Evolutionary conservation across 164 flowering plant species (phyloP).

Genomic region (Macadamia integrifolia): DNA sequence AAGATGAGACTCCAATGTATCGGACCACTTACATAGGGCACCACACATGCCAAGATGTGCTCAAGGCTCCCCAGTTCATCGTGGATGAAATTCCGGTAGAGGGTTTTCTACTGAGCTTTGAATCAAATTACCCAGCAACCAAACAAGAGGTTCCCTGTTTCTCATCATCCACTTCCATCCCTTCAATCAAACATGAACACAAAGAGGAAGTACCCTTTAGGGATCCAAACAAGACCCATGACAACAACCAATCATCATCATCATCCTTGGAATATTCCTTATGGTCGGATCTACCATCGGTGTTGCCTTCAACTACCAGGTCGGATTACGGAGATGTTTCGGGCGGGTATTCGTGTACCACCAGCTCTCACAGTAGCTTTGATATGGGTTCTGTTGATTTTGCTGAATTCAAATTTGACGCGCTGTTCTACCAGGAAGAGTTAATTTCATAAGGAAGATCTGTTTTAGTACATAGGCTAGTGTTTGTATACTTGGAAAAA

Average conservation of each 20-base stretch:
- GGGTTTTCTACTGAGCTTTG: slow-evolving; percentile 21
- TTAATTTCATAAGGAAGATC: too few species aligned
- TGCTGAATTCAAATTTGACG: neutral
- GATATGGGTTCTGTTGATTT: slow-evolving; percentile 6
- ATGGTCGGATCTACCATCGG: slow-evolving; percentile 5
- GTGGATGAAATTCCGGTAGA: slow-evolving; percentile 14
- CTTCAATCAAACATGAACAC: slow-evolving; percentile 11
- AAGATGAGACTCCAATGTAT: slow-evolving; percentile 33
- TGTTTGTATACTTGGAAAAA: too few species aligned
- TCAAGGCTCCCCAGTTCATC: slow-evolving; percentile 11
- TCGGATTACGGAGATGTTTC: slow-evolving; percentile 25
- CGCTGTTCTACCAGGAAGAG: too few species aligned
- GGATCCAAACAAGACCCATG: neutral
- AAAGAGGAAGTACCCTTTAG: neutral
- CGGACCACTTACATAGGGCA: slow-evolving; percentile 31
- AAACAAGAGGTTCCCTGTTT: slow-evolving; percentile 1
- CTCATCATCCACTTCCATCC: slow-evolving; percentile 1
- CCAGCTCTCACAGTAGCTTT: slow-evolving; percentile 10
- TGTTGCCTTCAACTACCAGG: neutral
- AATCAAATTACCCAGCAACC: neutral
- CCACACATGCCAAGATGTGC: slow-evolving; percentile 36
- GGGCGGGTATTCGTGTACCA: slow-evolving; percentile 16
- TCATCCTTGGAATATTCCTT: slow-evolving; percentile 9
- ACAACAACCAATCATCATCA: neutral
- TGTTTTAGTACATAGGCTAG: too few species aligned